phyloP scores from a whole-genome alignment of 2,329 filamentous ascomycete genomes.

The Arthroderma uncinatum region DNA sequence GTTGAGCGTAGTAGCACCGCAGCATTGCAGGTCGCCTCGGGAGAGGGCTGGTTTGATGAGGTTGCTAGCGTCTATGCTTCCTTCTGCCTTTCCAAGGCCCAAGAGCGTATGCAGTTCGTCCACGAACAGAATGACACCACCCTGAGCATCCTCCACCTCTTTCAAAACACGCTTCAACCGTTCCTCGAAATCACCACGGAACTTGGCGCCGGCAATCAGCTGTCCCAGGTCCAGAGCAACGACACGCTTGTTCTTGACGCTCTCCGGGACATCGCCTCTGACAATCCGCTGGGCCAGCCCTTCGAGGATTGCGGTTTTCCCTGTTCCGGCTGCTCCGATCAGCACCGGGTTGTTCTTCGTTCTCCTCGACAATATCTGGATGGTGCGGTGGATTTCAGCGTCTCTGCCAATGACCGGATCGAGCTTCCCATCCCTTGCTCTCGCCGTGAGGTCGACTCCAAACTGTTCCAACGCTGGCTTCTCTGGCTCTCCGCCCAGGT shows the following conservation, averaged over 20 bases:
- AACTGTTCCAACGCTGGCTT: conserved; percentile 86
- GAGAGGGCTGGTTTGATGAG: conserved; percentile 88
- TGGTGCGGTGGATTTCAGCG: conserved; percentile 81
- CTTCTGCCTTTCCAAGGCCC: conserved; percentile 87
- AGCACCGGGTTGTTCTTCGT: conserved; percentile 95
- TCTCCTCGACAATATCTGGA: conserved; percentile 80
- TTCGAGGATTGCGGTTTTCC: conserved; percentile 88
- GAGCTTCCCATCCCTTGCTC: conserved; percentile 76
- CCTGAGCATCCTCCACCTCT: conserved; percentile 80
- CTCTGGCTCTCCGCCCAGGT: conserved; percentile 62
- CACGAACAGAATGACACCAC: conserved; percentile 85
- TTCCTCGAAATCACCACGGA: conserved; percentile 92
- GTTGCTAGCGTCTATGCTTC: conserved; percentile 92
- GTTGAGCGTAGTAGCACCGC: conserved; percentile 82
- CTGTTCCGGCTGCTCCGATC: conserved; percentile 83
- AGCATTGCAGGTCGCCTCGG: conserved; percentile 85
- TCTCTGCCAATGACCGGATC: conserved; percentile 94
- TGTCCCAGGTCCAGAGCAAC: conserved; percentile 80
- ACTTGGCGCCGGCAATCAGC: conserved; percentile 91
- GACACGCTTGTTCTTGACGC: conserved; percentile 87
- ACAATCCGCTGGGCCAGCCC: conserved; percentile 84
- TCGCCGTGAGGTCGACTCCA: conserved; percentile 77
- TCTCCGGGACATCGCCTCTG: conserved; percentile 85
- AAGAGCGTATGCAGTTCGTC: conserved; percentile 88
- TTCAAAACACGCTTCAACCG: conserved; percentile 79